Conservation (phyloP, 306 rosid species). For the Vigna nakashimae region DNA sequence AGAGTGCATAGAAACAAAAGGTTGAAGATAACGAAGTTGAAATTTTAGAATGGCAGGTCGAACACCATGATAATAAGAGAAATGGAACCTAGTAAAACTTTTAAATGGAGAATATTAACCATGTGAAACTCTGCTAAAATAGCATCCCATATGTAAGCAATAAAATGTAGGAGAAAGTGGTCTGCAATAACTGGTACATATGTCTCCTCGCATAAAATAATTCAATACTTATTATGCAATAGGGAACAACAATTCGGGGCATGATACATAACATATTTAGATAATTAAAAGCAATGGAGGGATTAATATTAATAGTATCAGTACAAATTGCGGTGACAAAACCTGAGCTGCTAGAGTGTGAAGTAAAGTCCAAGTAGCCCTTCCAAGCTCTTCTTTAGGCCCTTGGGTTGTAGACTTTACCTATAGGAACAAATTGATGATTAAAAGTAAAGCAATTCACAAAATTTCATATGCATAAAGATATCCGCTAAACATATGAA, state of each 20-base stretch:
- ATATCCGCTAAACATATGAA: constrained; percentile 5
- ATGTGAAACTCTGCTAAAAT: too few relatives aligned
- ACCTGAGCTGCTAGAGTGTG: constrained; percentile 99
- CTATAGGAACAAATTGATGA: constrained; percentile 46
- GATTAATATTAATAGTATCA: constrained; percentile 18
- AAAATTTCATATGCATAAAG: constrained; percentile 3
- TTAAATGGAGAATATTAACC: too few relatives aligned
- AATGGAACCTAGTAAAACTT: too few relatives aligned
- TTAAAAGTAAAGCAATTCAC: constrained; percentile 8
- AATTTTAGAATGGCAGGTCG: constrained; percentile 12
- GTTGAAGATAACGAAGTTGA: constrained; percentile 6
- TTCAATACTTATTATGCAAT: neutral
- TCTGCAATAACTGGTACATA: neutral
- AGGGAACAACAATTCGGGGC: constrained; percentile 23
- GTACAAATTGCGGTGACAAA: constrained; percentile 31
- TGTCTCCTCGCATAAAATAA: constrained; percentile 29
- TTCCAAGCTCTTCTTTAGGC: constrained; percentile 85
- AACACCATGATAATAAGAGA: neutral
- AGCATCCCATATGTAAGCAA: too few relatives aligned
- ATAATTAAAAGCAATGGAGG: constrained; percentile 2
- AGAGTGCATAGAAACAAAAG: constrained; percentile 5
- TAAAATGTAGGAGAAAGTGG: too few relatives aligned
- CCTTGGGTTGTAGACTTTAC: constrained; percentile 62
- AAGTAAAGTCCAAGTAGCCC: constrained; percentile 95
- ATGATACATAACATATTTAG: neutral